Base-by-base conservation (phyloP, 805 yeast species). In the Clavispora santaluciae region DNA sequence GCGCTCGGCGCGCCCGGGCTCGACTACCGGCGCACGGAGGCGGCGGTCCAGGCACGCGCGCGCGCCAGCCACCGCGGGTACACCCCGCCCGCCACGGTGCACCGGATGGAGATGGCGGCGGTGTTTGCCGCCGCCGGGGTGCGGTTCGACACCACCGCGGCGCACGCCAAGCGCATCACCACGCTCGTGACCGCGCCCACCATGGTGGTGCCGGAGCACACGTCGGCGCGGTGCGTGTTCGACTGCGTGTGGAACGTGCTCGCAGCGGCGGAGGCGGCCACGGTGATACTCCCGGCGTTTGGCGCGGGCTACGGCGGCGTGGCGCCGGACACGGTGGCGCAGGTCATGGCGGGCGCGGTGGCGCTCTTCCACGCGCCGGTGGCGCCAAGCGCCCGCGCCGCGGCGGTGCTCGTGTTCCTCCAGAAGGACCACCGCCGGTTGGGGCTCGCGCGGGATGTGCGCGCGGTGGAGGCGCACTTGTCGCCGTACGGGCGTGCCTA, bases 271-370 rank as follows among this genome's bases (percentile, higher is more conserved):
- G n/a, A 30, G 8, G n/a, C 43, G 4, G 41, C 38, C 7, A 49
- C 46, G 28, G 34, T 56, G 28, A 38, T 59, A 6, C 41, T 59
- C n/a, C 64, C 64, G 2, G 62, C 58, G 2, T 42, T 59, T 9
- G 64, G 62, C 6, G 53, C 62, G 3, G 64, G 64, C 1, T 54
- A 50, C 40, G 64, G 64, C 4, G 43, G 44, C 2, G 26, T 57
- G 15, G 50, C 48, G 24, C 43, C 43, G 9, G 41, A 36, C 6
- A 40, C 33, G 8, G 54, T 48, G 7, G 55, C 58, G 3, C 49
- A 46, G 21, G 26, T 50, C 13, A 56, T 59, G 48, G 34, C 53
- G 16, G 56, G 55, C 12, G 58, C 62, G 2, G 31, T 49, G 6
- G 42, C 48, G 7, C 21, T 59, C 1, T 54, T 40, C 40, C 46